These are phyloP conservation scores for Fusarium succisae DNA, from an alignment of 2,329 filamentous ascomycete species.

Conservation along the genomic window DNA sequence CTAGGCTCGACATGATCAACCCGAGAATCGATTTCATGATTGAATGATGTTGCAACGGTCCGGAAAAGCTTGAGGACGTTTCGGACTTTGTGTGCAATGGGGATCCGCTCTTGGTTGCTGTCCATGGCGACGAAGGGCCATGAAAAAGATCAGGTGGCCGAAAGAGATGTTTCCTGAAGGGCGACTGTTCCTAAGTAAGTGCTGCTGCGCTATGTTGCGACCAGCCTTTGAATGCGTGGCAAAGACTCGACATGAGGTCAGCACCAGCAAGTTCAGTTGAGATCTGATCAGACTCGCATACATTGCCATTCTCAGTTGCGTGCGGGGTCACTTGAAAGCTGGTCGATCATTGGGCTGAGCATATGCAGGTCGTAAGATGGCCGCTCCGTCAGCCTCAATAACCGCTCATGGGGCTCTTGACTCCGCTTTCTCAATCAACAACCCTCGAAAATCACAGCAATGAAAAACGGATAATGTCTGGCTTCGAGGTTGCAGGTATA, in stretches of 20 bases:
- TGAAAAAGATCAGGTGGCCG: fast-evolving
- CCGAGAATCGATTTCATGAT: fast-evolving
- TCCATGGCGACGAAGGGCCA: background rate
- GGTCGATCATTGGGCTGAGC: background rate
- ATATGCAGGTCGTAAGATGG: background rate
- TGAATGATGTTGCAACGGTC: background rate
- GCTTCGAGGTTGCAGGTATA: conserved; percentile 33
- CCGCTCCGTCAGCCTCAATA: background rate
- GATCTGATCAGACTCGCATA: background rate
- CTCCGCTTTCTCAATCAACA: background rate
- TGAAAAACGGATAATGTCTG: conserved; percentile 19
- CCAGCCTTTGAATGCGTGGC: fast-evolving
- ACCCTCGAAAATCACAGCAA: fast-evolving
- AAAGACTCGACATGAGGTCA: background rate
- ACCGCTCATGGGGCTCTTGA: background rate
- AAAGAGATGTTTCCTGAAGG: background rate
- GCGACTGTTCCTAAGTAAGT: background rate
- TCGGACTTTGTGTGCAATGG: background rate
- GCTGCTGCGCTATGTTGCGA: background rate
- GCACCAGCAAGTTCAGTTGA: too few species aligned
- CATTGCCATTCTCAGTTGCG: background rate
- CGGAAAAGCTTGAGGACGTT: background rate
- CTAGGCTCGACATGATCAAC: fast-evolving
- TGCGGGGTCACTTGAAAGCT: background rate
- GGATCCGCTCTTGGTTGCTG: background rate